A percentile compares a stretch with the other conserved stretches of the same genome.
phyloP scores from a whole-genome alignment of 208 protist genomes.

The Acanthamoeba polyphaga region DNA sequence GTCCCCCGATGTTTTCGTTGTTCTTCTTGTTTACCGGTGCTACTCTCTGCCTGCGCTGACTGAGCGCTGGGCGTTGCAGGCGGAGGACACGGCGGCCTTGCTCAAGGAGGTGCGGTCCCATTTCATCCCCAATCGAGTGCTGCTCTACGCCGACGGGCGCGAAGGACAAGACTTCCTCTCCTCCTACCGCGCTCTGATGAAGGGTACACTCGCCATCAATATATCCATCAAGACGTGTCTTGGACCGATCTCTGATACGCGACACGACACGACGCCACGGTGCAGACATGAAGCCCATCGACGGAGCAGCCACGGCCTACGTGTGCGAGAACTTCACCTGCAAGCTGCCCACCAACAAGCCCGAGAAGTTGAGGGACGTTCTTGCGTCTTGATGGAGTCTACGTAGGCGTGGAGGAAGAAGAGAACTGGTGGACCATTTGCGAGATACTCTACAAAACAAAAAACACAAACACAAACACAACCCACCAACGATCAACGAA shows the following conservation, averaged over 20 bases:
- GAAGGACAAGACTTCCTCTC: constrained; percentile 66
- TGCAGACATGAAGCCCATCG: constrained; percentile 42
- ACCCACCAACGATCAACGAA: too few species aligned
- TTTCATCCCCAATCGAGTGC: constrained; percentile 26
- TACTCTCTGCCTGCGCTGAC: not conserved
- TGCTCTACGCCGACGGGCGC: constrained; percentile 44
- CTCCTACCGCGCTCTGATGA: constrained; percentile 13
- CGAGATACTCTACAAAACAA: too few species aligned
- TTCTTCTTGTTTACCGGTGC: not conserved
- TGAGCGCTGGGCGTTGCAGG: not conserved
- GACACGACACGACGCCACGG: too few species aligned
- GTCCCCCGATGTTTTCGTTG: not conserved
- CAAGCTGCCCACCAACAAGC: constrained; percentile 58
- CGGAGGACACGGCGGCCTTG: constrained; percentile 34
- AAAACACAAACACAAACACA: too few species aligned
- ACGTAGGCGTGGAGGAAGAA: too few species aligned
- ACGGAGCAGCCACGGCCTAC: constrained; percentile 55
- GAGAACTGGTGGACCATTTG: too few species aligned
- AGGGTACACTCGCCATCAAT: not conserved
- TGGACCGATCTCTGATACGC: not conserved
- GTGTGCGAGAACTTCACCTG: constrained; percentile 70
- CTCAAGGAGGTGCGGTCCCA: constrained; percentile 57
- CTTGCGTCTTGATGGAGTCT: not conserved
- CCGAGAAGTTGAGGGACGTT: constrained; percentile 18
- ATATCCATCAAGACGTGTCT: too few species aligned